Evolutionary conservation across 345 rosid species (phyloP).

Genomic region (Citropsis articulata): DNA sequence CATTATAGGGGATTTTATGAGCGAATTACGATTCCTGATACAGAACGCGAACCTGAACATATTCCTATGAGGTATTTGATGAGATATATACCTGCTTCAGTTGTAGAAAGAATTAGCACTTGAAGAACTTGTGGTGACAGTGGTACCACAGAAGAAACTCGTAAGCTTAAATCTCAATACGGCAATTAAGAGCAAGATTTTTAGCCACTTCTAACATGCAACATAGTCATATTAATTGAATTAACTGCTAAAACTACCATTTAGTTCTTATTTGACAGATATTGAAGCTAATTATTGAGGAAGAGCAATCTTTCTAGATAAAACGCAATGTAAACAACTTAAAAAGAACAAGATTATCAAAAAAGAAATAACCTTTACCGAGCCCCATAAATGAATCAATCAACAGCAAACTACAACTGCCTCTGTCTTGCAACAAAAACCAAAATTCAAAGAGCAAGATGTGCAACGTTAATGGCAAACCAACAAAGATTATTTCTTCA

Average conservation of each 20-base stretch:
- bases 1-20: constrained; percentile 38
- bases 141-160: neutral
- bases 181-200: neutral
- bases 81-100: constrained; percentile 51
- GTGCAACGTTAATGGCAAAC: neutral
- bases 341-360: neutral
- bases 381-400: neutral
- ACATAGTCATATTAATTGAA: neutral
- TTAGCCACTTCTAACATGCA: neutral
- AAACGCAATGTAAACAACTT: neutral
- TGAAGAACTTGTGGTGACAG: neutral
- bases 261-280: neutral
- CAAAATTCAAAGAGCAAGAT: neutral
- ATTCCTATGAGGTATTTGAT: constrained; percentile 35
- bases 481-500: neutral
- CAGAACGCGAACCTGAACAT: constrained; percentile 39
- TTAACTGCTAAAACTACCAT: neutral
- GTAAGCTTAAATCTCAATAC: neutral
- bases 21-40: constrained; percentile 34
- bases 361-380: neutral
- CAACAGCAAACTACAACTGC: neutral
- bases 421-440: neutral
- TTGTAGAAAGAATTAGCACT: constrained; percentile 12
- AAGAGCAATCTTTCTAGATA: neutral
- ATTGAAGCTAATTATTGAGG: too few relatives aligned